Base-by-base conservation (phyloP, 371 early-diverging fungal genomes). In the Basidiobolus meristosporus region DNA sequence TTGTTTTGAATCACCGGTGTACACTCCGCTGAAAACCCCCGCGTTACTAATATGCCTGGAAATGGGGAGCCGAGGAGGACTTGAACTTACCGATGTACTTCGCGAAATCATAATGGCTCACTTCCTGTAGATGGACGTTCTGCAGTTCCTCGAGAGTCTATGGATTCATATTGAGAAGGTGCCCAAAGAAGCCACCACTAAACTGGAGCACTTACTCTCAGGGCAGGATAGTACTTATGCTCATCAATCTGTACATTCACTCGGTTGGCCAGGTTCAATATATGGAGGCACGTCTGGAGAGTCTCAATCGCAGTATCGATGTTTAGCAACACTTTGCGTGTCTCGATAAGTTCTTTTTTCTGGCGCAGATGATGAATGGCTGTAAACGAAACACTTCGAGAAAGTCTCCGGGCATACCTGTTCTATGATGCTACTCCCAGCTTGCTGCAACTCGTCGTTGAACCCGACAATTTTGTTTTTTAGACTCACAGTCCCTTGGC, bases 281-380 rank as follows among this genome's bases (percentile, higher is more conserved):
- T 82, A 38, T 76, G 65, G 34, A 87, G 56, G 52, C 95, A 87
- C 19, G 71, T 70, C 39, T 82, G 73, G n/a, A 95, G 49, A 0
- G 76, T 63, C 41, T 88, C 85, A 40, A 78, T 70, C 2, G 90
- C 84, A 17, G 70, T 63, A 38, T 93, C 91, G 16, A 95, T 69
- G 53, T 93, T 90, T 38, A 80, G 72, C 40, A 85, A 71, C 23
- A 80, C 85, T 35, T 70, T 71, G 43, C 83, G 73, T 40, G 83
- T 69, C 31, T 82, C 77, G 9, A 87, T 76, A 23, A 91, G 53
- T 45, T 95, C 87, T n/a, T 73, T 68, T 73, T 90, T 90, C 80
- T 90, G n/a, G n/a, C n/a, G n/a, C n/a, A n/a, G n/a, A n/a, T n/a
- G n/a, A n/a, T n/a, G n/a, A n/a, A n/a, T n/a, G n/a, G n/a, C n/a